Evolutionary conservation across 345 rosid genomes (phyloP), one percentile per base, ranked within the genome.

Genomic region (Heritiera littoralis): DNA sequence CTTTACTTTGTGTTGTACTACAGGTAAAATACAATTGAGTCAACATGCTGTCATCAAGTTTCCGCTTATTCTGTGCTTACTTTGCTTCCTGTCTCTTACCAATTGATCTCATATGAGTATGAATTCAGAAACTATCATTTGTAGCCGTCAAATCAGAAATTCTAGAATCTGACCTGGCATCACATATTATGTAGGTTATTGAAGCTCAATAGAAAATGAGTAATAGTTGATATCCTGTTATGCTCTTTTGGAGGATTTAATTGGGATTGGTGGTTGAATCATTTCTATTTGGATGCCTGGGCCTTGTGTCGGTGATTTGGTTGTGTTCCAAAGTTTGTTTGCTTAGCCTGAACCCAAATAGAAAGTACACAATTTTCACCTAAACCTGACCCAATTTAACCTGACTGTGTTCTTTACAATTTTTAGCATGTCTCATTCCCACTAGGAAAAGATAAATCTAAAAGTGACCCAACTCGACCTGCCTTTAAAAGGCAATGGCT

Each of bases 251-350:
- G 66, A 49, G 20, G 38, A 35, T 76, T 76, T 15, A 43, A 69
- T 23, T 48, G 52, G 28, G 80, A 32, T 76, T 61, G 45, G 45
- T 59, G 17, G 66, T 58, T 67, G 72, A 67, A 23, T 59, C n/a
- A 10, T 73, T 73, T 74, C 46, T 55, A 30, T 64, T 63, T 43
- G 40, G 17, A 68, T 68, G 67, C 20, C 72, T 38, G 5, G 61
- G 51, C 15, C 78, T 48, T 71, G 20, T 58, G 14, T 43, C 59
- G 55, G 75, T 72, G 49, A 51, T 71, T 69, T 51, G 59, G 60
- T 51, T 52, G 32, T 71, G 60, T 71, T 71, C 23, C 28, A 52
- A 71, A 71, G 74, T 49, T 51, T 28, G 55, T 51, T 71, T 71
- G n/a, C 11, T 71, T 13, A 71, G 30, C 58, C 58, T 54, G 7